These are phyloP conservation scores for Metschnikowia gelsemii DNA, from an alignment of 805 yeast genomes.

Conservation along the genomic window DNA sequence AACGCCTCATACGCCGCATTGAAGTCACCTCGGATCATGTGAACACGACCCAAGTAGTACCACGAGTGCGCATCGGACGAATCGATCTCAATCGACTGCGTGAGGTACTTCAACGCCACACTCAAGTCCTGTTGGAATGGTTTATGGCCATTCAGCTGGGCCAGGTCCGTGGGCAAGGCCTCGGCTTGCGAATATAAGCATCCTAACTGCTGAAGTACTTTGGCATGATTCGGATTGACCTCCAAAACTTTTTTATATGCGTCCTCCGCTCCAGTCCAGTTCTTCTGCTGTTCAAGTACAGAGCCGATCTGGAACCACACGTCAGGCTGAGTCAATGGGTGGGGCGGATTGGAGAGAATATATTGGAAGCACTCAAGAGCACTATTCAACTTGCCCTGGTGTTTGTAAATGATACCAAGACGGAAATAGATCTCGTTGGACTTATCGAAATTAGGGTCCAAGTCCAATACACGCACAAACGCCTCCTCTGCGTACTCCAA, in stretches of 20 bases:
- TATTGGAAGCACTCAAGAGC: conserved; percentile 95
- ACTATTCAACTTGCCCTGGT: conserved; percentile 81
- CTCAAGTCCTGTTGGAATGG: conserved; percentile 75
- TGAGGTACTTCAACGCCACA: conserved; percentile 74
- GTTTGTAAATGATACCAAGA: conserved; percentile 93
- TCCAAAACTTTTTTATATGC: conserved; percentile 91
- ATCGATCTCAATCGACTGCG: conserved; percentile 88
- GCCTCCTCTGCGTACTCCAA: conserved; percentile 98
- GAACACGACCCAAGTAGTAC: conserved; percentile 95
- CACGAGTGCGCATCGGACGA: conserved; percentile 92
- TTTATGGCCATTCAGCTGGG: conserved; percentile 15
- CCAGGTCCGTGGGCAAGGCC: conserved; percentile 27
- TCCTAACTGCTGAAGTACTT: conserved; percentile 93
- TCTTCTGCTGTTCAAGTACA: conserved; percentile 90
- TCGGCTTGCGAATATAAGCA: conserved; percentile 80
- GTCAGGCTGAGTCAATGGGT: conserved; percentile 93
- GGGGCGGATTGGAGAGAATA: conserved; percentile 86
- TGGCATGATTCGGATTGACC: conserved; percentile 91
- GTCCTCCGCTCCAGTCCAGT: conserved; percentile 86
- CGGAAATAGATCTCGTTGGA: conserved; percentile 95
- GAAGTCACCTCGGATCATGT: conserved; percentile 94
- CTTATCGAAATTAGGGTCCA: conserved; percentile 95
- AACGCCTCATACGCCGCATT: conserved; percentile 96
- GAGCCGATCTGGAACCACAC: conserved; percentile 99
- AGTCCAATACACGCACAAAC: conserved; percentile 89